These are phyloP conservation scores for Corymbia calophylla DNA, from an alignment of 441 rosid species.

Conservation along the genomic window DNA sequence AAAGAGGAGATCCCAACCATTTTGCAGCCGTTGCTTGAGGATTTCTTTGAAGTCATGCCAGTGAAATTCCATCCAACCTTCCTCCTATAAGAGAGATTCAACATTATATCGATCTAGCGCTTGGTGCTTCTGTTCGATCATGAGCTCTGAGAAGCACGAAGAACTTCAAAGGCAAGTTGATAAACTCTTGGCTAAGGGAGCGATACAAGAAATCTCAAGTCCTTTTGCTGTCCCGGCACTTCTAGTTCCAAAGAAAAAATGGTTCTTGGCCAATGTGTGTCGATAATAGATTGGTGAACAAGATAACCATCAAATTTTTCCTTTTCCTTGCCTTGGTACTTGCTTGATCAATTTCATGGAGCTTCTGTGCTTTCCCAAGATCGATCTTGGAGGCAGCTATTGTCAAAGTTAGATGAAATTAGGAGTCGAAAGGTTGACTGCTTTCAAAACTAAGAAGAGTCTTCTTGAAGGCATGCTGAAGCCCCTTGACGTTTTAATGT, in stretches of 20 bases:
- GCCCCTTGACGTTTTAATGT: not conserved
- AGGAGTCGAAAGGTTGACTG: not conserved
- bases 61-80: not conserved
- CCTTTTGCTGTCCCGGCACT: not conserved
- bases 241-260: not conserved
- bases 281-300: not conserved
- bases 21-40: not conserved
- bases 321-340: not conserved
- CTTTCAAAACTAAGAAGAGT: not conserved
- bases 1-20: not conserved
- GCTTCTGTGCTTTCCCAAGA: not conserved
- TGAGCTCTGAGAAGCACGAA: fast-evolving
- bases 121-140: not conserved
- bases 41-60: not conserved
- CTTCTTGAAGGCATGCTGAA: not conserved
- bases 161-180: not conserved
- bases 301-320: not conserved
- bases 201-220: not conserved
- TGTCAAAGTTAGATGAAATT: not conserved
- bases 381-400: not conserved
- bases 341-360: not conserved
- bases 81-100: not conserved
- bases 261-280: not conserved
- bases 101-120: not conserved
- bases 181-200: not conserved